A percentile compares a stretch with the other conserved stretches of the same genome.
These are phyloP conservation scores for Triangularia verruculosa DNA, from an alignment of 2,329 filamentous ascomycete species.

Conservation along the genomic window DNA sequence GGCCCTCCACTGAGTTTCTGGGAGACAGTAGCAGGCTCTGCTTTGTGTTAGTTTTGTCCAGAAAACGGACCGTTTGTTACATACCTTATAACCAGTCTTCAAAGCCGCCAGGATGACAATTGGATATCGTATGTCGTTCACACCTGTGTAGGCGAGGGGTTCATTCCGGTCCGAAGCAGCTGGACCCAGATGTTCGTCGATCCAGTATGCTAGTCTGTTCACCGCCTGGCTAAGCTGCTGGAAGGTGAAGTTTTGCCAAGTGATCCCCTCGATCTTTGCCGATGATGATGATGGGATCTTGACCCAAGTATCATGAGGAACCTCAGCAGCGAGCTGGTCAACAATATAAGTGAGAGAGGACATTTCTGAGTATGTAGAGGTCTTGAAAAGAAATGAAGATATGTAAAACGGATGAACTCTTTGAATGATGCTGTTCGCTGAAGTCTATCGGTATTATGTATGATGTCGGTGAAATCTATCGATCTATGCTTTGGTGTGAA, in stretches of 20 bases:
- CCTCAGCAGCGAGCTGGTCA: slow-evolving; percentile 2
- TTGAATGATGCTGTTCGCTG: too few species aligned
- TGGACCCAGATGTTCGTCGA: slow-evolving; percentile 7
- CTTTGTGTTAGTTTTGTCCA: not conserved
- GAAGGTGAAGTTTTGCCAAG: slow-evolving; percentile 14
- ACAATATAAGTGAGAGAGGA: not conserved
- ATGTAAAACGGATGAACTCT: too few species aligned
- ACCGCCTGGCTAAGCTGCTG: slow-evolving; percentile 10
- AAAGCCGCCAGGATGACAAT: slow-evolving; percentile 15
- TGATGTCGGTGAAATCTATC: not conserved
- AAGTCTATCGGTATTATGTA: too few species aligned
- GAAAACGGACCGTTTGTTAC: not conserved
- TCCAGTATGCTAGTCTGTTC: slow-evolving; percentile 9
- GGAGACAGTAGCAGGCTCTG: slow-evolving; percentile 14
- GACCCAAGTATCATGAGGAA: slow-evolving; percentile 10
- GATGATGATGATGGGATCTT: not conserved
- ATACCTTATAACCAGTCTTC: slow-evolving; percentile 15
- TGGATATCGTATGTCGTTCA: slow-evolving; percentile 15
- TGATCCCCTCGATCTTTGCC: not conserved
- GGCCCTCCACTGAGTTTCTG: slow-evolving; percentile 13
- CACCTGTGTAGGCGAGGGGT: slow-evolving; percentile 8
- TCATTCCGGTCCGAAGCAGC: not conserved
- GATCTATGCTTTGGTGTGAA: not conserved
- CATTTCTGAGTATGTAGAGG: not conserved
- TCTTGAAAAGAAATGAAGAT: not conserved